A percentile compares a stretch with the other conserved stretches of the same genome.
These are phyloP conservation scores for Acrodontium crateriforme DNA, from an alignment of 2,329 filamentous ascomycete genomes.

Conservation along the genomic window DNA sequence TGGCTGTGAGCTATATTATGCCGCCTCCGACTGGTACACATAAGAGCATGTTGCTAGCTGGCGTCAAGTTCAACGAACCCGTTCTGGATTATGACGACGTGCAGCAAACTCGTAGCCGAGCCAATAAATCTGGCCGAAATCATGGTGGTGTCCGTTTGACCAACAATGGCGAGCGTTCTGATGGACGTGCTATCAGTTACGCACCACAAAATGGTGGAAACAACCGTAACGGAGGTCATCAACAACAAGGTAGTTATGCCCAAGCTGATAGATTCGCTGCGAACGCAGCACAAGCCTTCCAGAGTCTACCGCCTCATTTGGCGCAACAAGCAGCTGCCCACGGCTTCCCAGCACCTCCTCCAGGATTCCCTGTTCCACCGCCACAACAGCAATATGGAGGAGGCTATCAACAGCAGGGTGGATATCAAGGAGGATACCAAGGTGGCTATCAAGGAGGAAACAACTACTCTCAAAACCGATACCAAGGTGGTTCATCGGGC, in stretches of 20 bases:
- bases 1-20: constrained; percentile 81
- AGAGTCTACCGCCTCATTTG: constrained; percentile 20
- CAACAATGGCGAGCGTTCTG: constrained; percentile 30
- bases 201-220: constrained; percentile 17
- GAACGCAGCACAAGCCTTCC: constrained; percentile 12
- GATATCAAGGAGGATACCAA: constrained; percentile 10
- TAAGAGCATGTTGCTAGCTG: constrained; percentile 87
- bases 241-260: constrained; percentile 15
- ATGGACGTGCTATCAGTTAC: constrained; percentile 42
- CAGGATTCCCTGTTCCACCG: constrained; percentile 7
- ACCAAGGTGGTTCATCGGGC: constrained; percentile 2
- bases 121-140: constrained; percentile 51
- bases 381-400: constrained; percentile 5
- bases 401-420: constrained; percentile 4
- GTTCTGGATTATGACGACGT: constrained; percentile 65
- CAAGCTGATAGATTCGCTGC: constrained; percentile 12
- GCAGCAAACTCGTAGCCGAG: constrained; percentile 54
- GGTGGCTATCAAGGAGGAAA: constrained; percentile 14
- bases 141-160: constrained; percentile 54
- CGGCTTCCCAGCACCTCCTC: constrained; percentile 10
- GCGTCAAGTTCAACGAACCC: constrained; percentile 58
- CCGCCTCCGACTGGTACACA: constrained; percentile 59
- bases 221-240: constrained; percentile 12
- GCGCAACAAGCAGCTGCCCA: constrained; percentile 21
- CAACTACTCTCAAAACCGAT: too few relatives aligned